phyloP scores from a whole-genome alignment of 179 eudicot genomes.

The Silene vulgaris region DNA sequence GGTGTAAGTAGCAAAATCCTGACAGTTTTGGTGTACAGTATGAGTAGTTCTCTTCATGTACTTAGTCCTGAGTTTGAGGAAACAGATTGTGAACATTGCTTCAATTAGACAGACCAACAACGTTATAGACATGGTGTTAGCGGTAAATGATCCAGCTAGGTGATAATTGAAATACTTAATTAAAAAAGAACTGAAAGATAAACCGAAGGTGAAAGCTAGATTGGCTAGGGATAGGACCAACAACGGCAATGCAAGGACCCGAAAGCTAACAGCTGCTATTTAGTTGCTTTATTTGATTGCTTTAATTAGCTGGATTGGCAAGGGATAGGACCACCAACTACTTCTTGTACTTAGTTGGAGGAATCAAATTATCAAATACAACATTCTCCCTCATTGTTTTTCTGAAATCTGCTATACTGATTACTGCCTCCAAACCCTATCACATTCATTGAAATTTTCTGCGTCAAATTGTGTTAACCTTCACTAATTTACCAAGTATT shows the following conservation, averaged over 20 bases:
- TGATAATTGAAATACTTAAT: background rate
- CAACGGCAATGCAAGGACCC: background rate
- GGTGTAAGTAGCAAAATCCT: background rate
- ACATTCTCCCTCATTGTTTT: background rate
- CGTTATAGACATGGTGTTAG: background rate
- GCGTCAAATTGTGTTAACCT: background rate
- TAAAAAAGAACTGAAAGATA: background rate
- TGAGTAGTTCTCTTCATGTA: too few species aligned
- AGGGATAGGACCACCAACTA: too few species aligned
- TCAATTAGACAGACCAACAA: too few species aligned
- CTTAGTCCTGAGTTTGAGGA: too few species aligned
- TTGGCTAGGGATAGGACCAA: background rate
- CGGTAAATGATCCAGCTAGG: background rate
- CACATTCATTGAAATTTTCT: background rate
- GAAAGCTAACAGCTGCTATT: background rate
- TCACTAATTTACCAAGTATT: background rate
- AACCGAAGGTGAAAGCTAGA: background rate
- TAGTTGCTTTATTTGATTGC: background rate
- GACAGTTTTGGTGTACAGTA: background rate
- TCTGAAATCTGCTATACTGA: slow-evolving; percentile 7
- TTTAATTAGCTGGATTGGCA: too few species aligned
- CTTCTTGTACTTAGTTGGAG: background rate
- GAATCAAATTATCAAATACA: background rate
- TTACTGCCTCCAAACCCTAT: background rate
- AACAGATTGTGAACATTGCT: too few species aligned